A percentile compares a stretch with the other conserved stretches of the same genome.
These are phyloP conservation scores for Euphorbia pulcherrima DNA, from an alignment of 345 rosid species.

Conservation along the genomic window DNA sequence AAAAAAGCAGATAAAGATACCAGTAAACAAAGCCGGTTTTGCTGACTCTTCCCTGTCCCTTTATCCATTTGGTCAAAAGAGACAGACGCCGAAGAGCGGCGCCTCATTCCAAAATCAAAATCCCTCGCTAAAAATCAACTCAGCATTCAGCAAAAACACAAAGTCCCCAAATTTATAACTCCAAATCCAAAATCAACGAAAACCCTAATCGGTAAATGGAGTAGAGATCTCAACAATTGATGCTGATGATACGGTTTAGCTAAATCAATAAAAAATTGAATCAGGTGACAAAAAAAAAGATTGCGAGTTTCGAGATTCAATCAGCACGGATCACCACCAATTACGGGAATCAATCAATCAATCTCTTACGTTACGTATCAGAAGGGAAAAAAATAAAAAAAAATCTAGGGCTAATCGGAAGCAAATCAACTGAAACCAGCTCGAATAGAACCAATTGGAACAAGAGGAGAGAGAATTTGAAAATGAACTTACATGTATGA, in stretches of 20 bases:
- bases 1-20: conserved; percentile 48
- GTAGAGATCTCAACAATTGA: conserved; percentile 13
- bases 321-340: conserved; percentile 14
- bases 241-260: not conserved
- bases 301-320: not conserved
- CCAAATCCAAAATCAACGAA: not conserved
- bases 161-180: conserved; percentile 15
- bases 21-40: conserved; percentile 48
- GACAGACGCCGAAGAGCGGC: conserved; percentile 45
- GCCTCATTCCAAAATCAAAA: conserved; percentile 47
- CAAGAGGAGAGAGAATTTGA: not conserved
- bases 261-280: not conserved
- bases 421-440: not conserved
- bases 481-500: not conserved
- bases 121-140: conserved; percentile 1
- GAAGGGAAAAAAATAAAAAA: not conserved
- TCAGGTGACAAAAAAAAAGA: not conserved
- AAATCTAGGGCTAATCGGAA: not conserved
- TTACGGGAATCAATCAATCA: conserved; percentile 3
- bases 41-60: conserved; percentile 51
- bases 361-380: conserved; percentile 14
- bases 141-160: conserved; percentile 13
- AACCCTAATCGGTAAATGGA: not conserved
- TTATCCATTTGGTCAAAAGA: conserved; percentile 53
- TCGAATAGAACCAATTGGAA: not conserved